Base-by-base conservation (phyloP, 768 basidiomycete species). In the Collybia sp. region DNA sequence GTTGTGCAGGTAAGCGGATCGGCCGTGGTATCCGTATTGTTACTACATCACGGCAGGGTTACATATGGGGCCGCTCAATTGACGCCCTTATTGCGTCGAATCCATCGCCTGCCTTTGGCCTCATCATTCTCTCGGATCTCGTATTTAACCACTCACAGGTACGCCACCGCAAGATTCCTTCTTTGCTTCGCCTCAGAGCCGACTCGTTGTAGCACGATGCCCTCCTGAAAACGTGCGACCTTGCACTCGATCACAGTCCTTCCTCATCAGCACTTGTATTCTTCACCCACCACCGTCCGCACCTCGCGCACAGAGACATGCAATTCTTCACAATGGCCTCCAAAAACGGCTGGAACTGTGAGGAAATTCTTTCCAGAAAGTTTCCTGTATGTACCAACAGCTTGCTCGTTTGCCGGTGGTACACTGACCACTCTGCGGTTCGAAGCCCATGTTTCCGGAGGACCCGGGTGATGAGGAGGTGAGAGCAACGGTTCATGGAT, bases 141-240 rank as follows among this genome's bases (percentile, higher is more conserved):
- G 79, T 97, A 30, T 96, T 95, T 66, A 96, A 94, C 55, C 93
- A 95, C 55, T 93, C 93, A 1, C 91, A 94, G 70, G 91, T 86
- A 50, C 8, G 12, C 8, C 36, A 18, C 30, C n/a, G n/a, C n/a
- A n/a, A 38, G 5, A 2, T 25, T n/a, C 12, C 1, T 16, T 20
- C 17, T 19, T 36, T 42, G 13, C 8, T 12, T 40, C 43, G 40
- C 52, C 15, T 6, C 20, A 37, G 25, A 40, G 1, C 18, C 38
- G 39, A 49, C 30, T 19, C 12, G 36, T 19, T 33, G 19, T 45
- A 95, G 85, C 93, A 97, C 58, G 81, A 83, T 25, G 88, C 89
- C 0, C 69, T 97, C 15, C 73, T 96, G 6, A 71, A 71, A 17
- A 84, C 91, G 0, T 92, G 91, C 54, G 80, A 85, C 46, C 58